Conservation (phyloP, 192 early-diverging fungal species). For the Rhizophagus clarus region DNA sequence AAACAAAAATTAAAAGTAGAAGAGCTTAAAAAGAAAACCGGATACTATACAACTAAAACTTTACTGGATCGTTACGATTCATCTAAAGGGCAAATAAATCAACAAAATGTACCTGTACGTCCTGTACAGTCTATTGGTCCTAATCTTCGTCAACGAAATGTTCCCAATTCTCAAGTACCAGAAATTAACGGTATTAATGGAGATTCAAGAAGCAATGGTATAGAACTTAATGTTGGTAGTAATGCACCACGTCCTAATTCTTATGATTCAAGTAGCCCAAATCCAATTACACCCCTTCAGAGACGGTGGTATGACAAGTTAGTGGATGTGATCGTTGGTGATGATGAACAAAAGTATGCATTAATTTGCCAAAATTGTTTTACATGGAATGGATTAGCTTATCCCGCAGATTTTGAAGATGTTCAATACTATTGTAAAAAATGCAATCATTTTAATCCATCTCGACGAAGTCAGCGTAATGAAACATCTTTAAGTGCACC, state of each 20-base stretch:
- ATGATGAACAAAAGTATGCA: conserved; percentile 91
- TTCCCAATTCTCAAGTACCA: neutral
- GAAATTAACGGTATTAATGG: neutral
- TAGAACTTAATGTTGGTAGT: neutral
- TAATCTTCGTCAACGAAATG: conserved; percentile 20
- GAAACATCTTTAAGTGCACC: neutral
- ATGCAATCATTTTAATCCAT: conserved; percentile 60
- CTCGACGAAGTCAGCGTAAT: conserved; percentile 37
- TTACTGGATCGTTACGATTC: conserved; percentile 87
- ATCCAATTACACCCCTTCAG: conserved; percentile 31
- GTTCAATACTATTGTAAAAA: conserved; percentile 65
- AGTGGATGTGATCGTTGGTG: conserved; percentile 90
- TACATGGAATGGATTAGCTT: conserved; percentile 89
- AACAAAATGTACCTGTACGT: neutral
- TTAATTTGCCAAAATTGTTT: conserved; percentile 91
- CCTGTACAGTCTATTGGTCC: neutral
- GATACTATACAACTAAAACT: conserved; percentile 86
- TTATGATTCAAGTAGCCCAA: conserved; percentile 3
- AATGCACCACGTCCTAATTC: conserved; percentile 15
- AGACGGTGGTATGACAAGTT: conserved; percentile 87
- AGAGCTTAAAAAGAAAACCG: conserved; percentile 93
- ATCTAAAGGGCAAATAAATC: conserved; percentile 19
- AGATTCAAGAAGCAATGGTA: neutral
- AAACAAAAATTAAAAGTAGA: conserved; percentile 79
- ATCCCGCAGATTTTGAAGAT: conserved; percentile 76